Conservation (phyloP, 768 basidiomycete genomes). For the Termitomyces sp. region DNA sequence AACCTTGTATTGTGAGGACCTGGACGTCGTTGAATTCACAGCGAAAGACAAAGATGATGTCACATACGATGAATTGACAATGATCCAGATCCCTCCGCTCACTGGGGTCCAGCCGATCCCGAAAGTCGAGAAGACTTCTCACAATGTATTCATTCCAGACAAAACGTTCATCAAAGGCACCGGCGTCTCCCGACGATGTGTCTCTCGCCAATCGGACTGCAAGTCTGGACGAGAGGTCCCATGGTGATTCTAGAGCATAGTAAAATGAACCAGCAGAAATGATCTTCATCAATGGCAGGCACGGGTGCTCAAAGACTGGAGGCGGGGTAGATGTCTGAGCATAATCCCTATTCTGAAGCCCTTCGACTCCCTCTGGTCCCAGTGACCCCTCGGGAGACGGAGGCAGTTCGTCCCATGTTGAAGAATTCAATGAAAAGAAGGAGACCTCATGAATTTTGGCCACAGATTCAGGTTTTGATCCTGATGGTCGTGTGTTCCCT, state of each 20-base stretch:
- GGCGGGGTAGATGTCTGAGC: slow-evolving; percentile 36
- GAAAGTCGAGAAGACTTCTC: slow-evolving; percentile 82
- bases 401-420: slow-evolving; percentile 78
- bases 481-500: slow-evolving; percentile 64
- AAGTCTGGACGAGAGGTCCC: slow-evolving; percentile 89
- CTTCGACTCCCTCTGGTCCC: slow-evolving; percentile 55
- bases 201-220: slow-evolving; percentile 62
- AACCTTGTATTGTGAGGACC: slow-evolving; percentile 93
- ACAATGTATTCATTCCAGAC: slow-evolving; percentile 96
- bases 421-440: slow-evolving; percentile 84
- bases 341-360: slow-evolving; percentile 46
- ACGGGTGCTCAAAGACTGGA: slow-evolving; percentile 85
- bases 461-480: slow-evolving; percentile 59
- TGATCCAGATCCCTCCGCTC: slow-evolving; percentile 75
- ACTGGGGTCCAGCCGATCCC: slow-evolving; percentile 66
- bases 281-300: slow-evolving; percentile 85
- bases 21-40: slow-evolving; percentile 25
- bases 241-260: slow-evolving; percentile 75
- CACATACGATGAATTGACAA: slow-evolving; percentile 80
- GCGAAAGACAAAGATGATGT: slow-evolving; percentile 4
- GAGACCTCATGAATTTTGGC: slow-evolving; percentile 84
- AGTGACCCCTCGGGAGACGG: slow-evolving; percentile 45
- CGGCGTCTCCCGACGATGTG: slow-evolving; percentile 41
- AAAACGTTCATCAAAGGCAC: slow-evolving; percentile 78
- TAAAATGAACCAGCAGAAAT: slow-evolving; percentile 92